Percentiles rank a stretch among this genome's conserved stretches.
Conservation (phyloP, 2,329 filamentous ascomycete species). For the Cladorrhinum sp. region DNA sequence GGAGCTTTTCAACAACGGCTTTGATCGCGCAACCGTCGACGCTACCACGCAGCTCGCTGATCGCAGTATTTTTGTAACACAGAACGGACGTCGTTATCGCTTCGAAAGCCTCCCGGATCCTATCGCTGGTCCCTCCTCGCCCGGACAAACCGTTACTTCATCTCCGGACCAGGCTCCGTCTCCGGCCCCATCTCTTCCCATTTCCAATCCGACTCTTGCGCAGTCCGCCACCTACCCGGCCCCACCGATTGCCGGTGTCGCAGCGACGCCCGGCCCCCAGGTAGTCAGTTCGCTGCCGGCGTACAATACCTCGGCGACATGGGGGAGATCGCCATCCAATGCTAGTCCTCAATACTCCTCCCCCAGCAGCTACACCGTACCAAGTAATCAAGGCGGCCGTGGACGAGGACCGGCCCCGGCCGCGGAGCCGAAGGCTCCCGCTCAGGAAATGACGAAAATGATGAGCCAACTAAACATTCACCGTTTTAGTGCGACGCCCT, state of each 20-base stretch:
- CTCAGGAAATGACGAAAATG: conserved; percentile 22
- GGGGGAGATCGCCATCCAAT: conserved; percentile 23
- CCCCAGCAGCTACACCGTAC: conserved; percentile 13
- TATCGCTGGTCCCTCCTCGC: conserved; percentile 7
- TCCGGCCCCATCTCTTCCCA: conserved; percentile 2
- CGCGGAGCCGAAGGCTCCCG: conserved; percentile 10
- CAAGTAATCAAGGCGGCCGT: conserved; percentile 4
- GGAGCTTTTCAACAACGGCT: conserved; percentile 27
- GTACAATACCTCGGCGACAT: conserved; percentile 13
- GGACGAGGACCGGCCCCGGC: not conserved
- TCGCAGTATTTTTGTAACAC: conserved; percentile 28
- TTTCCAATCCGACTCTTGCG: not conserved
- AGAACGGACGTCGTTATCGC: conserved; percentile 29
- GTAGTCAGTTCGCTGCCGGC: not conserved
- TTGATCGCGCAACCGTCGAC: conserved; percentile 29
- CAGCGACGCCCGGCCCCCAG: not conserved
- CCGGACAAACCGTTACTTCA: not conserved
- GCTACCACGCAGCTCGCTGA: conserved; percentile 29
- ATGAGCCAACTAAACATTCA: conserved; percentile 23
- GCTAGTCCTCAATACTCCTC: conserved; percentile 17
- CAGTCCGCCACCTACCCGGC: not conserved
- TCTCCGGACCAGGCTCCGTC: not conserved
- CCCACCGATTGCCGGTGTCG: not conserved
- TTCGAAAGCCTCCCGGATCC: conserved; percentile 27
- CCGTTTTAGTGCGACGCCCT: conserved; percentile 26